phyloP scores from a whole-genome alignment of 2,329 filamentous ascomycete genomes.

The Aspergillus niger region DNA sequence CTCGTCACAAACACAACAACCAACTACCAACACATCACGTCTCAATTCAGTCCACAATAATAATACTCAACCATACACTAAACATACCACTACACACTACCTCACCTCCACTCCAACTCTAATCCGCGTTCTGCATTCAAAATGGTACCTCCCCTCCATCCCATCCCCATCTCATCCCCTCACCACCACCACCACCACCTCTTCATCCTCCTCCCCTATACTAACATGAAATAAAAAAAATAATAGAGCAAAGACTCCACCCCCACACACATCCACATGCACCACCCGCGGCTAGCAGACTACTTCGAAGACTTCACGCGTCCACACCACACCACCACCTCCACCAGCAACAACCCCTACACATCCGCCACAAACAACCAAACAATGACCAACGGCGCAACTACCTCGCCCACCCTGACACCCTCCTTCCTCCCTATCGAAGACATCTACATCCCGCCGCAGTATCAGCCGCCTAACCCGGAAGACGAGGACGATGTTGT shows the following conservation, averaged over 20 bases:
- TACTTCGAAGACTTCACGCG: constrained; percentile 54
- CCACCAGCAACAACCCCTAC: constrained; percentile 10
- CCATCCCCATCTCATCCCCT: neutral
- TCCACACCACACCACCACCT: constrained; percentile 36
- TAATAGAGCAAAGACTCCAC: constrained; percentile 54
- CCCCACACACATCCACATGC: constrained; percentile 51
- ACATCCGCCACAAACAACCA: neutral
- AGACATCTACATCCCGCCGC: constrained; percentile 61
- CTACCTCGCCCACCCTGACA: constrained; percentile 26
- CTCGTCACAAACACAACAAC: neutral
- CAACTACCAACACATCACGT: neutral
- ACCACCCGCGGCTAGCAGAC: constrained; percentile 51
- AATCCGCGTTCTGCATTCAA: constrained; percentile 4
- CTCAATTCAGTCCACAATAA: neutral
- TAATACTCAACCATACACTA: neutral
- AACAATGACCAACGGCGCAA: too few relatives aligned
- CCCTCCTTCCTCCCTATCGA: constrained; percentile 55
- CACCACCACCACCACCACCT: neutral
- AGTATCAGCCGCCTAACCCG: constrained; percentile 65
- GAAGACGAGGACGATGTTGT: constrained; percentile 70
- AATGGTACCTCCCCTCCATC: constrained; percentile 23
- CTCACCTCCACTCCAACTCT: neutral
- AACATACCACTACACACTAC: neutral
- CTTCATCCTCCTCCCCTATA: neutral
- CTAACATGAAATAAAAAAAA: constrained; percentile 2